Conservation (phyloP, 73 alveolate genomes). For the Paramecium tetraurelia region DNA sequence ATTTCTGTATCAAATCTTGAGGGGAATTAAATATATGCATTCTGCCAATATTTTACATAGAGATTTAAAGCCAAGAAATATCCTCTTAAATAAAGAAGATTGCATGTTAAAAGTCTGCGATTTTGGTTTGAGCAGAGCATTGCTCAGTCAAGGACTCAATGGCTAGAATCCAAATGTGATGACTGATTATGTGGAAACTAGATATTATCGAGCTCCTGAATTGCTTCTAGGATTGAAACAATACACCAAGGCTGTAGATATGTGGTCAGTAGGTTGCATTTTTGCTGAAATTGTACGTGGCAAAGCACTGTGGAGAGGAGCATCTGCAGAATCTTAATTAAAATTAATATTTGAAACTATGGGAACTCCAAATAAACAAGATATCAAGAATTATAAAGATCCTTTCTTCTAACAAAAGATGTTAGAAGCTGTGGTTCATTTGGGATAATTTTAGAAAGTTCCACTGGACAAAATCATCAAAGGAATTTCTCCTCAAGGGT, state of each 20-base stretch:
- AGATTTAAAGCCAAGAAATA: conserved; percentile 86
- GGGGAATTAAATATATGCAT: conserved; percentile 94
- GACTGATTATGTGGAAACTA: conserved; percentile 68
- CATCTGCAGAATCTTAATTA: conserved; percentile 56
- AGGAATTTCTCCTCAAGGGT: conserved; percentile 73
- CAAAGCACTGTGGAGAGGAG: conserved; percentile 65
- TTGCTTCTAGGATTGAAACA: conserved; percentile 56
- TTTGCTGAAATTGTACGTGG: conserved; percentile 65
- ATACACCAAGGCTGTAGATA: conserved; percentile 66
- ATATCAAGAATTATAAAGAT: conserved; percentile 10
- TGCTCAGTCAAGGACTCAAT: conserved; percentile 53
- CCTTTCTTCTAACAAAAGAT: neutral
- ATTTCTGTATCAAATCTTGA: conserved; percentile 89
- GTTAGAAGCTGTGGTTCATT: conserved; percentile 32
- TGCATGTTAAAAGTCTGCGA: conserved; percentile 83
- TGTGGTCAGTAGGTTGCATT: conserved; percentile 73
- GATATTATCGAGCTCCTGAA: conserved; percentile 74
- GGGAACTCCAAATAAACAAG: conserved; percentile 64
- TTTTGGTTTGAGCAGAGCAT: conserved; percentile 83
- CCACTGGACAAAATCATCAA: conserved; percentile 64
- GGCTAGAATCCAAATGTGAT: conserved; percentile 51
- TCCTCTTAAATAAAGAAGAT: conserved; percentile 63
- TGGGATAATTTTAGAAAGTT: conserved; percentile 47
- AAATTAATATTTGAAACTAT: conserved; percentile 55
- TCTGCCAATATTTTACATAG: conserved; percentile 93